Evolutionary conservation across 2,329 filamentous ascomycete species (phyloP).

Genomic region (Aspergillus sp.): DNA sequence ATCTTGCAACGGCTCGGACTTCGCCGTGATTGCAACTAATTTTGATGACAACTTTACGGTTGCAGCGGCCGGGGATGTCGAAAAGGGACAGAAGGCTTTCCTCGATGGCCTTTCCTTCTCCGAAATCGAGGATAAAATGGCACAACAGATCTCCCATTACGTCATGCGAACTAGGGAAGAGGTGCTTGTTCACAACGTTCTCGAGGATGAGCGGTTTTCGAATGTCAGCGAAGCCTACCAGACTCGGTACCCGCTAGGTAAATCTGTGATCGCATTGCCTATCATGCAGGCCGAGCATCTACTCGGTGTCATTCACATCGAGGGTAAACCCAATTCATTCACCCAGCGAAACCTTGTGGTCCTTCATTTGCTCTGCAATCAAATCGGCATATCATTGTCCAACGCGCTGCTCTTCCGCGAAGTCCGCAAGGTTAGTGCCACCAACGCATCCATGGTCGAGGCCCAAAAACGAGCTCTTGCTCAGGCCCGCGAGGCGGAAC

Average conservation of each 20-base stretch:
- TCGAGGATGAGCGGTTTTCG: constrained; percentile 65
- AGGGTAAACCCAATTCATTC: constrained; percentile 63
- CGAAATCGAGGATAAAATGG: constrained; percentile 58
- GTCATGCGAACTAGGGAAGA: constrained; percentile 62
- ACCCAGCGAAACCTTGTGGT: constrained; percentile 58
- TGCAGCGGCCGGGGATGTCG: constrained; percentile 59
- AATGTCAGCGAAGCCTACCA: constrained; percentile 60
- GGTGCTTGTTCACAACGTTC: constrained; percentile 63
- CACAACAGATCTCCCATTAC: constrained; percentile 62
- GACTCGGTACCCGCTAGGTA: constrained; percentile 55
- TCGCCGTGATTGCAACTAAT: constrained; percentile 61
- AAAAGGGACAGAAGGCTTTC: constrained; percentile 55
- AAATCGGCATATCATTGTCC: constrained; percentile 63
- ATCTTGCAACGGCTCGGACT: constrained; percentile 60
- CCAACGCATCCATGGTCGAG: constrained; percentile 65
- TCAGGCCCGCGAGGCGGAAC: constrained; percentile 61
- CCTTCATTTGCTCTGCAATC: constrained; percentile 60
- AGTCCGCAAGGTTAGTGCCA: constrained; percentile 61
- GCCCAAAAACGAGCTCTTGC: constrained; percentile 63
- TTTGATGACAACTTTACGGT: constrained; percentile 60
- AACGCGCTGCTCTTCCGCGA: constrained; percentile 64
- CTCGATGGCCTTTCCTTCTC: constrained; percentile 57
- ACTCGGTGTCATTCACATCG: constrained; percentile 62
- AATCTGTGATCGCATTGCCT: constrained; percentile 62
- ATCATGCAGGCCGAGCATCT: constrained; percentile 61